These are phyloP conservation scores for Gymnopilus dilepis DNA, from an alignment of 768 basidiomycete species.

Conservation along the genomic window DNA sequence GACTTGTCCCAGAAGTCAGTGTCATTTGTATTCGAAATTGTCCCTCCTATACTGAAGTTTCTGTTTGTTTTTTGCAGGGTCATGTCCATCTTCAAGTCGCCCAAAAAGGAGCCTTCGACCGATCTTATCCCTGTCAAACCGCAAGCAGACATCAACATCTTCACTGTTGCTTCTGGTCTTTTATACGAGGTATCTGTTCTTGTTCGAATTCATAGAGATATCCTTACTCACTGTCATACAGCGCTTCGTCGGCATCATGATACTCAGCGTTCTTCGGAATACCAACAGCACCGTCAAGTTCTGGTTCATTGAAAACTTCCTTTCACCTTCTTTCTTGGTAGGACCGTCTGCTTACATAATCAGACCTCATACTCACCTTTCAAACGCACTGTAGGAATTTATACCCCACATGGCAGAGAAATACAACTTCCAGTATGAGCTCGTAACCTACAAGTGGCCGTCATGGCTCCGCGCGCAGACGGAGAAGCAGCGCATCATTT, in stretches of 20 bases:
- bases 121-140: slow-evolving; percentile 33
- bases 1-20: slow-evolving; percentile 56
- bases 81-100: slow-evolving; percentile 46
- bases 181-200: slow-evolving; percentile 79
- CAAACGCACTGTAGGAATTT: slow-evolving; percentile 73
- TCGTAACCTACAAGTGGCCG: slow-evolving; percentile 99
- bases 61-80: slow-evolving; percentile 35
- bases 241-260: slow-evolving; percentile 99
- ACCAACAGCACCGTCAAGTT: slow-evolving; percentile 97
- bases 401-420: slow-evolving; percentile 90
- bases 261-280: slow-evolving; percentile 92
- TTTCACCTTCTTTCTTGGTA: slow-evolving; percentile 95
- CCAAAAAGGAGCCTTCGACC: slow-evolving; percentile 32
- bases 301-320: slow-evolving; percentile 99
- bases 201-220: background rate
- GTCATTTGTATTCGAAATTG: slow-evolving; percentile 4
- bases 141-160: slow-evolving; percentile 97
- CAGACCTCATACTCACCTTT: background rate
- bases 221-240: slow-evolving; percentile 35
- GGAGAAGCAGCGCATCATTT: slow-evolving; percentile 98
- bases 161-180: slow-evolving; percentile 96
- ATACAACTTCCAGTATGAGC: slow-evolving; percentile 94
- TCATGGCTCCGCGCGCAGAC: slow-evolving; percentile 96
- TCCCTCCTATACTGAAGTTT: slow-evolving; percentile 23
- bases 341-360: slow-evolving; percentile 28